Evolutionary conservation across 2,329 filamentous ascomycete species (phyloP), one percentile per base, ranked within the genome.

Genomic region (Aspergillus piperis): DNA sequence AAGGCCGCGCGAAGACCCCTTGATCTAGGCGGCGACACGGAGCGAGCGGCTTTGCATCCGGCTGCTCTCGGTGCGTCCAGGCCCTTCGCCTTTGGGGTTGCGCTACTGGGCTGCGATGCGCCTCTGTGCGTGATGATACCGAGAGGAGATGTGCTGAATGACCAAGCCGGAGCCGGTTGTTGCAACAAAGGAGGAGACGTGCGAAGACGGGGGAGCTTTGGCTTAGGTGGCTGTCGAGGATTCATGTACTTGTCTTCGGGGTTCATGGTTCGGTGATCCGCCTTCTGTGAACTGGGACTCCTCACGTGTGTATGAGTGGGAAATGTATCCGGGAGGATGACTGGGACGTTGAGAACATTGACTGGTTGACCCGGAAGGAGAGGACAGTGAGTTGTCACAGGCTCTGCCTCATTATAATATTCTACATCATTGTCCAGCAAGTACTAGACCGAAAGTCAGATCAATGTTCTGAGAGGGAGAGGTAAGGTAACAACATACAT

Each of bases 341-440:
- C 80, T 13, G 94, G 94, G 10, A 98, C 86, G 57, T 90, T 87
- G 58, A 98, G 80, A 13, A 92, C 86, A 77, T 98, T 97, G 72
- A 97, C 86, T 2, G 85, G 84, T 75, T 97, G 94, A 13, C 94
- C 94, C 3, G 94, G 94, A 25, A 97, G 83, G 64, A 94, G 87
- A 38, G 94, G 92, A 71, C 94, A 98, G 47, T 85, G 78, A 2
- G 86, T 92, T 1, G 93, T 96, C 10, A 85, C 88, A 17, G 90
- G 89, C 68, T 90, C 82, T 2, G 85, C 78, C 27, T 88, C 81
- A 73, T 96, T 91, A 73, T 91, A 87, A 54, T 85, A 87, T 76
- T 97, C 93, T 36, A 87, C 82, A 51, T 89, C 87, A 66, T 89
- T 88, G 75, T 97, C 88, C 44, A 97, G 76, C 73, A 93, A 87